phyloP scores from a whole-genome alignment of 306 rosid species.

The Gillenia trifoliata region DNA sequence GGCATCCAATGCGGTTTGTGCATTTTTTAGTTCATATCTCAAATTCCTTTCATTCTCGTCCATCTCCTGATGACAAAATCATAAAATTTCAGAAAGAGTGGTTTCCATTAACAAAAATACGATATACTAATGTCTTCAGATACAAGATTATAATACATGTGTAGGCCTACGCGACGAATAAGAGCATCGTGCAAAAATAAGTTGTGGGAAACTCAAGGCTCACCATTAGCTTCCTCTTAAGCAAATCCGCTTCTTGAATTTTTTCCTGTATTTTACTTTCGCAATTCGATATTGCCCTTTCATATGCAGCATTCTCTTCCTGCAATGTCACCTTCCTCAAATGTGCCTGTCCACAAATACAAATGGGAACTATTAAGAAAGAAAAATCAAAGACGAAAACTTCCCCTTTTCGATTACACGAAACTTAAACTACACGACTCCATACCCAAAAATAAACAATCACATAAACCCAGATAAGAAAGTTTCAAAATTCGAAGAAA shows the following conservation, averaged over 20 bases:
- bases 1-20: constrained; percentile 25
- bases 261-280: constrained; percentile 68
- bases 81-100: background rate
- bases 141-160: background rate
- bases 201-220: constrained; percentile 10
- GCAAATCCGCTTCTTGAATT: constrained; percentile 50
- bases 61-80: constrained; percentile 50
- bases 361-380: background rate
- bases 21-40: constrained; percentile 42
- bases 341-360: constrained; percentile 51
- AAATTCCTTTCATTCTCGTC: constrained; percentile 57
- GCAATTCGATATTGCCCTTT: constrained; percentile 53
- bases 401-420: background rate
- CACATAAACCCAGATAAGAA: background rate
- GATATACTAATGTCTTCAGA: background rate
- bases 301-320: constrained; percentile 76
- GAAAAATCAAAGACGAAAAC: background rate
- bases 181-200: background rate
- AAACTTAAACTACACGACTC: background rate
- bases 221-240: constrained; percentile 58
- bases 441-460: background rate
- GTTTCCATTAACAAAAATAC: background rate
- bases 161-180: too few relatives aligned
- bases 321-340: constrained; percentile 68
- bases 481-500: background rate